Percentiles rank a stretch among this genome's conserved stretches.
Conservation (phyloP, 768 basidiomycete genomes). For the Leccinum incarnatum region DNA sequence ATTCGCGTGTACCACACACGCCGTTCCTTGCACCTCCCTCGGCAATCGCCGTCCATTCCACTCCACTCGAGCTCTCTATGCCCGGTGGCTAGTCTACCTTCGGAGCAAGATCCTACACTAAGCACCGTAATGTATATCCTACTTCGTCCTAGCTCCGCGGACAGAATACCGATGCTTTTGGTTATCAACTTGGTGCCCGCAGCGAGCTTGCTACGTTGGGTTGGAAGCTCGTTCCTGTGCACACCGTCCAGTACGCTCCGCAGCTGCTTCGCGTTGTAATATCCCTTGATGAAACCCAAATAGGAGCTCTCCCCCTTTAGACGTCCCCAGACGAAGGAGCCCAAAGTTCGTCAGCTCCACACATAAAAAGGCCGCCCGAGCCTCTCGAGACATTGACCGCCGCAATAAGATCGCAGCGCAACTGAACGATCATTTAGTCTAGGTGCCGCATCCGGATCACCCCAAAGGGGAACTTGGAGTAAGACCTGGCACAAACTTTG, state of each 20-base stretch:
- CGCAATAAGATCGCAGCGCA: neutral
- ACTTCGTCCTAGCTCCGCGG: slow-evolving; percentile 11
- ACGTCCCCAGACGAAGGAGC: neutral
- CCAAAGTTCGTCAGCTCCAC: neutral
- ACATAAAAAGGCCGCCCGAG: neutral
- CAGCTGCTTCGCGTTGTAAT: neutral
- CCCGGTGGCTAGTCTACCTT: neutral
- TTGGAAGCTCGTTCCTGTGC: slow-evolving; percentile 4
- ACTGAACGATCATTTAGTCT: neutral
- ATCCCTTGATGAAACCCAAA: neutral
- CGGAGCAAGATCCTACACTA: neutral
- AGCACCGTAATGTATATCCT: neutral
- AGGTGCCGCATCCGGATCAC: neutral
- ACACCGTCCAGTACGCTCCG: neutral
- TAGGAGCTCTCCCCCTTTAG: neutral
- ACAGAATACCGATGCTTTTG: slow-evolving; percentile 8
- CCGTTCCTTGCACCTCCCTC: neutral
- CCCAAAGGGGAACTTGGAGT: neutral
- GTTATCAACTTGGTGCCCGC: neutral
- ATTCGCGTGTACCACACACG: neutral
- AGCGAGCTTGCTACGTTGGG: slow-evolving; percentile 4
- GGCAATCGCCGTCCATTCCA: slow-evolving; percentile 17
- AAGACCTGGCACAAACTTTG: neutral
- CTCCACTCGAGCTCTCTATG: neutral
- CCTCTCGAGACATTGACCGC: neutral